A percentile compares a stretch with the other conserved stretches of the same genome.
phyloP scores from a whole-genome alignment of 257 asterid species.

The Forsythia suspensa region DNA sequence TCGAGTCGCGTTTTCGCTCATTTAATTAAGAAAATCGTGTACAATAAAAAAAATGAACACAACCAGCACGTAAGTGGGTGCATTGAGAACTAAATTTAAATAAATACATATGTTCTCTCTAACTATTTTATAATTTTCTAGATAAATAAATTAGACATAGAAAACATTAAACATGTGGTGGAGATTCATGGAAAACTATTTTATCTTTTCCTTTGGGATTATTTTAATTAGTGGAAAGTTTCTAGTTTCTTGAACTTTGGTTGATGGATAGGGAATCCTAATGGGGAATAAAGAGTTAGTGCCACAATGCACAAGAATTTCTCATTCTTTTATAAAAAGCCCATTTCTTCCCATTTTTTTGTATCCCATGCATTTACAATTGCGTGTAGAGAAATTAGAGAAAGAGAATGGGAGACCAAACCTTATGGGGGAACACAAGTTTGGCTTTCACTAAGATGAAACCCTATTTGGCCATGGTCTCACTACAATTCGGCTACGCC shows the following conservation, averaged over 20 bases:
- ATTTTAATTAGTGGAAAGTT: constrained; percentile 1
- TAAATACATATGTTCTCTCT: too few species aligned
- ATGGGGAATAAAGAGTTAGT: constrained; percentile 37
- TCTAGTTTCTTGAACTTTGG: neutral
- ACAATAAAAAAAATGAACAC: neutral
- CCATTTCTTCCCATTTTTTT: constrained; percentile 21
- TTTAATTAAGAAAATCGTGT: neutral
- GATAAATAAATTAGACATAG: neutral
- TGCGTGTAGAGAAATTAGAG: neutral
- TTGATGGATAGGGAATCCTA: constrained; percentile 47
- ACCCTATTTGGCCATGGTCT: constrained; percentile 67
- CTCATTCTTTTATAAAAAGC: constrained; percentile 28
- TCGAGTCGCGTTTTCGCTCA: neutral
- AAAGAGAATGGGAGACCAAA: constrained; percentile 27
- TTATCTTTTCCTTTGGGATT: neutral
- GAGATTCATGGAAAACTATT: neutral
- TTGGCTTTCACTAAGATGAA: constrained; percentile 33
- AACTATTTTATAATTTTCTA: too few species aligned
- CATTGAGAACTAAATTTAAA: too few species aligned
- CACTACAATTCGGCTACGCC: constrained; percentile 71
- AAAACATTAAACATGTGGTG: neutral
- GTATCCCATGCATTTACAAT: neutral
- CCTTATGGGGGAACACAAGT: neutral
- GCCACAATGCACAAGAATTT: constrained; percentile 43
- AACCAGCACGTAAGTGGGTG: neutral